Evolutionary conservation across 352 stramenopile genomes (phyloP), one percentile per base, ranked within the genome.

Genomic region (Thraustotheca clavata): DNA sequence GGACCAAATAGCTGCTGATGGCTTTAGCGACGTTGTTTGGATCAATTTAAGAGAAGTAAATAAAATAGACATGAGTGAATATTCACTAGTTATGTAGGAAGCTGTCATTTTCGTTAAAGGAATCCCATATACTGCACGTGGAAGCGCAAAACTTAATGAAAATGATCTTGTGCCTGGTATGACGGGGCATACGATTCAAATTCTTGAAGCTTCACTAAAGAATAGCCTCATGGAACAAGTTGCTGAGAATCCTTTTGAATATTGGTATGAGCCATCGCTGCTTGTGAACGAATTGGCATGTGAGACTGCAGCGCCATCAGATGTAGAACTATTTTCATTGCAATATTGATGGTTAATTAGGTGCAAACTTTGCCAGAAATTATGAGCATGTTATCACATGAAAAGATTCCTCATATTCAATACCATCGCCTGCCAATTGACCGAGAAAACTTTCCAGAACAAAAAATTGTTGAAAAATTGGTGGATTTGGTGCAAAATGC

Each of bases 21-120:
- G 84, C 14, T 94, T 87, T 60, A 75, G 75, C 0, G 86, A 89
- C 60, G 82, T 94, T 16, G 76, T 94, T 27, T 94, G 84, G 82
- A 71, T 94, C 32, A 94, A 90, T 40, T 68, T 94, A 18, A 78
- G 84, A 43, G 84, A 91, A 71, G 77, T 86, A 72, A 3, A 41
- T 14, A 22, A 50, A 14, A 14, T 6, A 22, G 4, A 8, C 12
- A 27, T 36, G 33, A n/a, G 18, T 2, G 16, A 14, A 18, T 46
- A 59, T 4, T 60, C 43, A 41, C 22, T 22, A 33, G 16, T 59
- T 27, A 2, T 70, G 36, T 49, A 86, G 71, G 84, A 94, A 71
- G 82, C 84, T 4, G 84, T 91, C 39, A 82, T 94, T 46, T 94
- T 91, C 67, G 82, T 94, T 12, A 74, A 88, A 32, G 84, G 84